A percentile compares a stretch with the other conserved stretches of the same genome.
Conservation (phyloP, 495 filamentous ascomycete species). For the Penicillium lividum region DNA sequence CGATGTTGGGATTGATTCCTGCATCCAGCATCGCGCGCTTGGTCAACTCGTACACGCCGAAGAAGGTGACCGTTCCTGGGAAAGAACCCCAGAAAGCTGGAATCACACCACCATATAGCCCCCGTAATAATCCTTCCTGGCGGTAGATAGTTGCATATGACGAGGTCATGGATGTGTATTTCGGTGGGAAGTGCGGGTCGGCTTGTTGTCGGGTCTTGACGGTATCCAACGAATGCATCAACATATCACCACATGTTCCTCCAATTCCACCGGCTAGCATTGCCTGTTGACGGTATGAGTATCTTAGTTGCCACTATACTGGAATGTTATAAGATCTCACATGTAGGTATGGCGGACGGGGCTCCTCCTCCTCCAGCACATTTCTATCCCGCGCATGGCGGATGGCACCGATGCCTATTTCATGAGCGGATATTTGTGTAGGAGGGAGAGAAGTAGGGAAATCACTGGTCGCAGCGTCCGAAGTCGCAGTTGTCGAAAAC, state of each 20-base stretch:
- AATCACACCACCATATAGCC: conserved; percentile 89
- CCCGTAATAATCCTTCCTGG: conserved; percentile 84
- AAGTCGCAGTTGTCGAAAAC: conserved; percentile 41
- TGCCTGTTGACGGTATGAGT: conserved; percentile 53
- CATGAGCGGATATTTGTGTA: conserved; percentile 1
- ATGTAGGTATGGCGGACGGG: conserved; percentile 64
- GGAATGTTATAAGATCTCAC: conserved; percentile 41
- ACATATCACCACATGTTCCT: conserved; percentile 89
- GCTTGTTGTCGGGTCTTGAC: conserved; percentile 99
- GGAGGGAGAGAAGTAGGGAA: neutral
- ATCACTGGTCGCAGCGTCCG: conserved; percentile 21
- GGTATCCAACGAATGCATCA: conserved; percentile 99
- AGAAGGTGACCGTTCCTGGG: conserved; percentile 91
- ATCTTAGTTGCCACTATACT: neutral
- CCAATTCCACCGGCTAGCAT: conserved; percentile 94
- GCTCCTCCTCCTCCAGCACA: conserved; percentile 42
- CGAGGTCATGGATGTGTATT: conserved; percentile 83
- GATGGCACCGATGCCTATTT: conserved; percentile 3
- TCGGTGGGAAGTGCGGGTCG: conserved; percentile 86
- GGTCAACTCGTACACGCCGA: conserved; percentile 93
- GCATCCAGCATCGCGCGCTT: conserved; percentile 84
- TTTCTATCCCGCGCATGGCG: conserved; percentile 19
- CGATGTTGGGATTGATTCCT: conserved; percentile 73
- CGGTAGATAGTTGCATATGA: conserved; percentile 91
- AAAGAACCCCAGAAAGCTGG: conserved; percentile 92